Conservation (phyloP, 768 basidiomycete genomes). For the Mycena maculata region DNA sequence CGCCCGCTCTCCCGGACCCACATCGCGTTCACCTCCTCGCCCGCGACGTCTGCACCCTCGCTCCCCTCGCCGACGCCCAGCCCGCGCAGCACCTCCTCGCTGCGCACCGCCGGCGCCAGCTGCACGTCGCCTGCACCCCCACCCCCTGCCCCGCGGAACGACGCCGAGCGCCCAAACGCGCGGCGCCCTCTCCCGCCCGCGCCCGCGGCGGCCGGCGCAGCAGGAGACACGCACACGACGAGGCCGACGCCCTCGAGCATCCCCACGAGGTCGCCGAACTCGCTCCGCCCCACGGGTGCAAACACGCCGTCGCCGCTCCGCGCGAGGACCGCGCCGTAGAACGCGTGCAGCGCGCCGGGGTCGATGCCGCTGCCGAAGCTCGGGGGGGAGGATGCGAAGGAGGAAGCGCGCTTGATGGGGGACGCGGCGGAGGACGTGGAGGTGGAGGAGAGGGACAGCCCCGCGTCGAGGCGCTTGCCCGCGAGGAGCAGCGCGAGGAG, state of each 20-base stretch:
- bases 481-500: constrained; percentile 75
- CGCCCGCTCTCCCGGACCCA: constrained; percentile 64
- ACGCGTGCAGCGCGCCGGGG: constrained; percentile 68
- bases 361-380: constrained; percentile 62
- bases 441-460: constrained; percentile 62
- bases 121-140: constrained; percentile 56
- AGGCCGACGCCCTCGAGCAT: constrained; percentile 82
- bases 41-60: constrained; percentile 45
- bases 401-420: constrained; percentile 65
- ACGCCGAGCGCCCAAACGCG: constrained; percentile 65
- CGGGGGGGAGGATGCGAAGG: constrained; percentile 43
- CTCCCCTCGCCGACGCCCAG: constrained; percentile 59
- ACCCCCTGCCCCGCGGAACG: constrained; percentile 62
- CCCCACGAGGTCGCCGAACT: constrained; percentile 78
- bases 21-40: constrained; percentile 64
- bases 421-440: constrained; percentile 48
- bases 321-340: constrained; percentile 69
- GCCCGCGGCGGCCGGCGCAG: constrained; percentile 43
- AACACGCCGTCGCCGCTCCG: constrained; percentile 68
- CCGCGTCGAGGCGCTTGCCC: constrained; percentile 68
- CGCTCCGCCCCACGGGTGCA: constrained; percentile 75
- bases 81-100: constrained; percentile 78
- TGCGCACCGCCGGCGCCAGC: constrained; percentile 71
- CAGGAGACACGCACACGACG: constrained; percentile 54
- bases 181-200: constrained; percentile 63